Base-by-base conservation (phyloP, 2,329 filamentous ascomycete genomes). In the Claviceps citrina region DNA sequence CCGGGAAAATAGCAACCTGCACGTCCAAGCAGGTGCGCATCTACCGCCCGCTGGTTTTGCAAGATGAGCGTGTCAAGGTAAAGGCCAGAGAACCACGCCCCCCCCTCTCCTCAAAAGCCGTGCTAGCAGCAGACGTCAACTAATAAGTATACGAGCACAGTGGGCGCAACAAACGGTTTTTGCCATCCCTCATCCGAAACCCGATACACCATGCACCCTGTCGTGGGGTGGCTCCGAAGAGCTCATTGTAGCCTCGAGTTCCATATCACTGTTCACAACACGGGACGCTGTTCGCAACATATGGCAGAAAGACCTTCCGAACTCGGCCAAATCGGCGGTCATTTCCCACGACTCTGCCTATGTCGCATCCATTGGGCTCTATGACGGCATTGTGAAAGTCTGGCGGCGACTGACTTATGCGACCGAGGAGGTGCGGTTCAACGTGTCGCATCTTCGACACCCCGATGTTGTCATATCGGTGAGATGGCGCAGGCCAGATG, bases 151-250 rank as follows among this genome's bases (percentile, higher is more conserved):
- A 46, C 20, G 33, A 41, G 40, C 39, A 38, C 54, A 79, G 73
- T 81, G 77, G 71, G 70, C 68, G 26, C 63, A 79, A 41, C 76
- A 85, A 62, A 68, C 73, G 40, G 68, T 66, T 46, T 73, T 84
- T 41, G 60, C 67, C 47, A 56, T 70, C 32, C 52, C 56, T 30
- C 40, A 48, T 42, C 51, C 47, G 34, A 48, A 39, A 28, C 19
- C 41, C 36, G 47, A 47, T 27, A 63, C 43, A 76, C 44, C 46
- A 69, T 38, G 51, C 49, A 55, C 51, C 5, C 62, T 98, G 38
- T 95, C 87, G 12, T 98, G 91, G 91, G 89, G 89, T 28, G 72
- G 76, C 47, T 70, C 78, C 24, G 81, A 89, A 45, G 93, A 98
- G 63, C 71, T 96, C 7, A 70, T 98, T 6, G 71, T 89, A 7